A percentile compares a stretch with the other conserved stretches of the same genome.
These are phyloP conservation scores for Thyridium curvatum DNA, from an alignment of 2,329 filamentous ascomycete species.

Conservation along the genomic window DNA sequence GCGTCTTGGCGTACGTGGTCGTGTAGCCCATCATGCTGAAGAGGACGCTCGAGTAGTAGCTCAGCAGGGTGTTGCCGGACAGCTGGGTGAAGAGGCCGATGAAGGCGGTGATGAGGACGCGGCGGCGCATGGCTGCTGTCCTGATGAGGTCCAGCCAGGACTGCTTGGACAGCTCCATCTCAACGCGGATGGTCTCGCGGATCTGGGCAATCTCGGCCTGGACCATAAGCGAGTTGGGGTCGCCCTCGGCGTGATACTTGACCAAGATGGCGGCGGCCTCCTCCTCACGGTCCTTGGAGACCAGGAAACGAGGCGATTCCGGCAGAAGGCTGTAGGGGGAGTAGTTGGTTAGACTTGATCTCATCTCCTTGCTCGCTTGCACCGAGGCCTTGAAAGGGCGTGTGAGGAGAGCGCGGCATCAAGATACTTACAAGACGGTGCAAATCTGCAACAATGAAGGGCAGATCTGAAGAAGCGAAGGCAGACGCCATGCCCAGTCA, in stretches of 20 bases:
- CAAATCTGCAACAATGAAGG: slow-evolving; percentile 33
- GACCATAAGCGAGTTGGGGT: slow-evolving; percentile 35
- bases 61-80: slow-evolving; percentile 32
- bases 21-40: slow-evolving; percentile 39
- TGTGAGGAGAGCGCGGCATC: neutral
- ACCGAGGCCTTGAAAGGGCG: too few species aligned
- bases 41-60: slow-evolving; percentile 33
- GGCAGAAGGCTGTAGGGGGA: slow-evolving; percentile 28
- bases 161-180: slow-evolving; percentile 30
- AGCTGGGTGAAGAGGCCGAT: slow-evolving; percentile 32
- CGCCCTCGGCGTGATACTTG: slow-evolving; percentile 44
- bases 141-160: slow-evolving; percentile 34
- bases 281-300: slow-evolving; percentile 41
- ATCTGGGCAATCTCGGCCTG: slow-evolving; percentile 43
- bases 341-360: too few species aligned
- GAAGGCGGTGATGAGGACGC: slow-evolving; percentile 27
- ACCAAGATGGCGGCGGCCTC: slow-evolving; percentile 44
- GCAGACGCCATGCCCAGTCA: slow-evolving; percentile 37
- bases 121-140: slow-evolving; percentile 18
- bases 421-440: slow-evolving; percentile 25
- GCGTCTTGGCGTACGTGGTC: slow-evolving; percentile 31
- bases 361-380: too few species aligned
- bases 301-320: slow-evolving; percentile 54
- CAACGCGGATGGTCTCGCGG: slow-evolving; percentile 36
- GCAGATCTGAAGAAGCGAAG: slow-evolving; percentile 37